Evolutionary conservation across 2,329 filamentous ascomycete species (phyloP).

Genomic region (Colletotrichum graminicola): DNA sequence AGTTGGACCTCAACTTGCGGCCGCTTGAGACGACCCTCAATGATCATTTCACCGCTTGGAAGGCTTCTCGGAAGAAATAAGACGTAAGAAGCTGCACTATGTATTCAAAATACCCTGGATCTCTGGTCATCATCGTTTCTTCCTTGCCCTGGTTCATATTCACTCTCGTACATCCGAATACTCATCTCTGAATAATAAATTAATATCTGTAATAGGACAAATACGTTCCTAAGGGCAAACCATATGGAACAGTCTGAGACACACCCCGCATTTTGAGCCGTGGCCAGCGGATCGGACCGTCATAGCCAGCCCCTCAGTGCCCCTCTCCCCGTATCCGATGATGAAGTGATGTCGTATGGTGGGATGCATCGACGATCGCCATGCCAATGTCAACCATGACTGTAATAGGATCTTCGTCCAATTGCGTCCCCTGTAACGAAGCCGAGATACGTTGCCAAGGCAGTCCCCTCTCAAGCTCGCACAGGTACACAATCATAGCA

Average conservation of each 20-base stretch:
- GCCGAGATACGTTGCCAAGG: too few species aligned
- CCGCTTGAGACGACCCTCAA: background rate
- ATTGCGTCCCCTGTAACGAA: background rate
- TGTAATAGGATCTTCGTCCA: too few species aligned
- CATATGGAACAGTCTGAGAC: background rate
- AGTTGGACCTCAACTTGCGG: background rate
- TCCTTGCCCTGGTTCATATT: background rate
- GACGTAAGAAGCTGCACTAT: background rate
- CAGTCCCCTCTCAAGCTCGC: too few species aligned
- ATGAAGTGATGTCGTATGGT: background rate
- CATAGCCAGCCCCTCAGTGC: background rate
- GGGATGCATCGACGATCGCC: background rate
- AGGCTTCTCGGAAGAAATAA: background rate
- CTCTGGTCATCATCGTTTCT: background rate
- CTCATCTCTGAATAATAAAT: too few species aligned
- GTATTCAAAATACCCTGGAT: background rate
- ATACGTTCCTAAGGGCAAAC: background rate
- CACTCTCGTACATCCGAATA: too few species aligned
- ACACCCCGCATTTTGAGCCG: background rate
- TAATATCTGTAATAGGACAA: too few species aligned
- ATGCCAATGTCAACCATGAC: background rate
- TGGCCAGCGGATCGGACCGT: slow-evolving; percentile 3
- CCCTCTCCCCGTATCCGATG: background rate
- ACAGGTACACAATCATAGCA: too few species aligned
- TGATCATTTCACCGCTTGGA: background rate